Evolutionary conservation across 345 rosid genomes (phyloP).

Genomic region (Schrenkiella parvula): DNA sequence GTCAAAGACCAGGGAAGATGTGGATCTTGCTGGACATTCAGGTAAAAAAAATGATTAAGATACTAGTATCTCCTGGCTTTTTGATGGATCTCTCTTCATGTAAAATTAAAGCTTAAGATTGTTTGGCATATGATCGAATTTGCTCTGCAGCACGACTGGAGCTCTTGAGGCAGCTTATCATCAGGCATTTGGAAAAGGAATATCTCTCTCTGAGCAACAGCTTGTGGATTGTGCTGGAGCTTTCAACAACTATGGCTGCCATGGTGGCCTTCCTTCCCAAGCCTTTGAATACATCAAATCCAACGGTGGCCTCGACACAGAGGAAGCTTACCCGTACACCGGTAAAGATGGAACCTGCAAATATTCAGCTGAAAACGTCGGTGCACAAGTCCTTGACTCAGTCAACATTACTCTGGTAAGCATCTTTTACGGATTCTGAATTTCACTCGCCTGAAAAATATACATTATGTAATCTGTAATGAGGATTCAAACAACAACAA

Average conservation of each 20-base stretch:
- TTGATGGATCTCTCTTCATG: not conserved
- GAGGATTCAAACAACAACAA: conserved; percentile 1
- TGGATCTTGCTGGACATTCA: conserved; percentile 99
- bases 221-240: conserved; percentile 97
- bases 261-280: conserved; percentile 95
- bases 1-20: conserved; percentile 90
- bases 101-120: not conserved
- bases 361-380: conserved; percentile 70
- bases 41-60: conserved; percentile 38
- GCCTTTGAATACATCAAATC: conserved; percentile 92
- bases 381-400: conserved; percentile 60
- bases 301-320: conserved; percentile 95
- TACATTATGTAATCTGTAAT: not conserved
- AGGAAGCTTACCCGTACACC: conserved; percentile 79
- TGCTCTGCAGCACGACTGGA: conserved; percentile 74
- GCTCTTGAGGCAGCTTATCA: conserved; percentile 98
- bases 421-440: not conserved
- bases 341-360: conserved; percentile 64
- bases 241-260: conserved; percentile 85
- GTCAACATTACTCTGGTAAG: conserved; percentile 89
- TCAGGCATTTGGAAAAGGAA: conserved; percentile 80
- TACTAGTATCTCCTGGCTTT: not conserved
- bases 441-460: not conserved
- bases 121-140: not conserved
- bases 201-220: conserved; percentile 92